Evolutionary conservation across 225 moss, liverwort and hornwort species (phyloP).

Genomic region (Neckera pumila): DNA sequence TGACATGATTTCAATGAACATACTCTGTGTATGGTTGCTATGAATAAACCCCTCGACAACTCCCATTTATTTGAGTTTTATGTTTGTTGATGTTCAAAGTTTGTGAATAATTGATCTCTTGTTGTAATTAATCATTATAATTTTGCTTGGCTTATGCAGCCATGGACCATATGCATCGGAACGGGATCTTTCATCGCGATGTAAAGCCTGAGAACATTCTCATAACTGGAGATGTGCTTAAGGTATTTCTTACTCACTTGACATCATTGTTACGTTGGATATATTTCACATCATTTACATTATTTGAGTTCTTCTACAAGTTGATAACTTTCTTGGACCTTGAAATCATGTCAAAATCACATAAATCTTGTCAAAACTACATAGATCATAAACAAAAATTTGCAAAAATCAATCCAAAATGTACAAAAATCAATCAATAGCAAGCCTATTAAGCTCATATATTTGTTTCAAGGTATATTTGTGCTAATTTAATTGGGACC

Average conservation of each 20-base stretch:
- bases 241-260: not conserved
- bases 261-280: not conserved
- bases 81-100: not conserved
- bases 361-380: not conserved
- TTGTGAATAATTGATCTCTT: not conserved
- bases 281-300: not conserved
- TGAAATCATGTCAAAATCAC: not conserved
- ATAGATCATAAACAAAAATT: not conserved
- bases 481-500: no score
- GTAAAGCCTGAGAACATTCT: slow-evolving; percentile 73
- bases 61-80: no score
- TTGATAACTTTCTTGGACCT: not conserved
- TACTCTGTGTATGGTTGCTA: no score
- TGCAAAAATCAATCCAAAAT: not conserved
- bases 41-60: no score
- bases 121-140: not conserved
- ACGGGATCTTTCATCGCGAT: slow-evolving; percentile 72
- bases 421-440: no score
- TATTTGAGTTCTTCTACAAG: not conserved
- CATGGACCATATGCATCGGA: slow-evolving; percentile 76
- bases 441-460: not conserved
- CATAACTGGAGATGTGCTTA: slow-evolving; percentile 43
- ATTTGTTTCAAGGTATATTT: not conserved
- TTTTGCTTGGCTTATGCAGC: slow-evolving; percentile 7
- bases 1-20: no score